Base-by-base conservation (phyloP, 331 rosid genomes). In the Stylosanthes scabra region DNA sequence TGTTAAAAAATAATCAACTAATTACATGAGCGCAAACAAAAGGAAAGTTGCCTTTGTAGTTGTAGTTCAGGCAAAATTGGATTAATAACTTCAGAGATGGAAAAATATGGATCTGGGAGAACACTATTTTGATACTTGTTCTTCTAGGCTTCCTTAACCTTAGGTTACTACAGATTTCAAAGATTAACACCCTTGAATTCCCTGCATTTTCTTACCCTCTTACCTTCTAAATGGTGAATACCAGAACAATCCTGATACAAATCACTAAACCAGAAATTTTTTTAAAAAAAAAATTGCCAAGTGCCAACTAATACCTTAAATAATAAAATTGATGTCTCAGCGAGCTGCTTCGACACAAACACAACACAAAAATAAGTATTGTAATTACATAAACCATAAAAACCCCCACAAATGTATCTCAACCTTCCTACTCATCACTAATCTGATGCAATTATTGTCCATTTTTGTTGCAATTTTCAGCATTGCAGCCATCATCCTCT, bases 321-420 rank as follows among this genome's bases (percentile, higher is more conserved):
- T 34, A 34, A 34, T 34, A 34, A 78, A 78, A 63, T 65, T 28
- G 67, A 79, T 60, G 97, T 82, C 99, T 85, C 91, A 88, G 96
- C 97, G 90, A 94, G 93, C 78, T 87, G 97, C 97, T 89, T 89
- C 72, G 82, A 86, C 96, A 71, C 66, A 78, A 45, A 39, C 61
- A 68, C 67, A 29, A 46, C 46, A 70, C 76, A 75, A 82, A 72
- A 59, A 67, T 58, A 68, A 72, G 87, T 79, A 62, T 47, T 51
- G 37, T 67, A 58, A 70, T 74, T 87, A 93, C 96, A 90, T 15
- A 68, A 62, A 70, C 14, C 54, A 67, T 52, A 20, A 20, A 20
- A 20, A 58, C 76, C 82, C 67, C 68, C 74, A 75, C 51, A n/a
- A 4, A 34, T 56, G 31, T 45, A 16, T 49, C 78, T 10, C 67